A percentile compares a stretch with the other conserved stretches of the same genome.
Evolutionary conservation across 768 basidiomycete species (phyloP).

Genomic region (Tephrocybe sp.): DNA sequence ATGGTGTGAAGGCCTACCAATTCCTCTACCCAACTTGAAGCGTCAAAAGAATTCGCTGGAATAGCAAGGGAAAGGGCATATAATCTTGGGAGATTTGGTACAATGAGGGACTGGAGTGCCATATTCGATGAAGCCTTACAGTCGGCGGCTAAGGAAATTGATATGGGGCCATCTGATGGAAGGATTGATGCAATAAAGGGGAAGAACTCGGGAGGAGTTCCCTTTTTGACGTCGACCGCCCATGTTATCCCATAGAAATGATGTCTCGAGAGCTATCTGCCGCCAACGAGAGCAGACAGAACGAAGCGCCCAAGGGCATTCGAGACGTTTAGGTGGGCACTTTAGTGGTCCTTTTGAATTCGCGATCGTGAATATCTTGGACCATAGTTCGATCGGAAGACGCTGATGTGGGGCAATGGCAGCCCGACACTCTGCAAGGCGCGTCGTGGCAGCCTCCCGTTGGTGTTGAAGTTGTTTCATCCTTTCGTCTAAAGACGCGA

Average conservation of each 20-base stretch:
- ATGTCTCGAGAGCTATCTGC: neutral
- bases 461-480: neutral
- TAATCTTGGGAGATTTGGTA: neutral
- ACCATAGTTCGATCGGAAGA: neutral
- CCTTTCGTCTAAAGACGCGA: neutral
- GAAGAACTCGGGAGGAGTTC: neutral
- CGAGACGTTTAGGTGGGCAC: neutral
- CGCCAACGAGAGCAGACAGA: conserved; percentile 3
- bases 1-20: neutral
- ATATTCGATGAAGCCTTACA: neutral
- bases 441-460: neutral
- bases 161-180: neutral
- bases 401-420: neutral
- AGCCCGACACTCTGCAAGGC: neutral
- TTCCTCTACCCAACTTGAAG: neutral
- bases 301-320: neutral
- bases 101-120: neutral
- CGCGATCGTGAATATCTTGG: neutral
- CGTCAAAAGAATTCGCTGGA: neutral
- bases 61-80: neutral
- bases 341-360: neutral
- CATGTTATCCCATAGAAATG: neutral
- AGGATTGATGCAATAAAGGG: neutral
- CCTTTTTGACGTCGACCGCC: neutral
- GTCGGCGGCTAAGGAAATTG: neutral